Percentiles rank a stretch among this genome's conserved stretches.
These are phyloP conservation scores for Erodium chrysanthum DNA, from an alignment of 441 rosid genomes.

Conservation along the genomic window DNA sequence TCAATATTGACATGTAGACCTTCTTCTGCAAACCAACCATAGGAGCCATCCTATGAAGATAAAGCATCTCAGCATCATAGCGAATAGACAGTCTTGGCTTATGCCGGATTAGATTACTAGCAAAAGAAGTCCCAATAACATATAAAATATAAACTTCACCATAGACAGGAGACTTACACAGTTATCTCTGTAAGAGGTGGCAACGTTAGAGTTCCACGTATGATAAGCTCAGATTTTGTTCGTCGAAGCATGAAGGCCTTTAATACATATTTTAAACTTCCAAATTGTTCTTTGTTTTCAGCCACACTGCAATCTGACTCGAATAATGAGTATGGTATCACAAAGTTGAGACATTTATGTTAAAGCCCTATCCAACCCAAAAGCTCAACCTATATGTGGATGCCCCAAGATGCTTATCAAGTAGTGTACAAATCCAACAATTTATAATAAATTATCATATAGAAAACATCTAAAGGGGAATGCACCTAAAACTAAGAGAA, in stretches of 20 bases:
- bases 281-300: constrained; percentile 36
- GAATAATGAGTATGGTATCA: constrained; percentile 7
- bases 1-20: constrained; percentile 66
- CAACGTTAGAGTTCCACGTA: constrained; percentile 56
- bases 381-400: too few relatives aligned
- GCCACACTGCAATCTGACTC: constrained; percentile 33
- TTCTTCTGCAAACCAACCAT: constrained; percentile 64
- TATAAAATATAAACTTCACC: neutral
- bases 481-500: neutral
- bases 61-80: constrained; percentile 12
- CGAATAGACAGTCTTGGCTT: constrained; percentile 3
- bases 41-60: constrained; percentile 61
- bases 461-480: neutral
- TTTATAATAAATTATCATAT: neutral
- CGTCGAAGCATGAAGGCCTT: constrained; percentile 82
- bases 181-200: constrained; percentile 84
- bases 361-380: too few relatives aligned
- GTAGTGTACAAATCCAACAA: too few relatives aligned
- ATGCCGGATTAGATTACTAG: constrained; percentile 6
- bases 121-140: neutral
- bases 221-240: constrained; percentile 62
- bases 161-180: constrained; percentile 37
- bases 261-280: constrained; percentile 45
- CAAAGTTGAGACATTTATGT: neutral
- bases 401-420: too few relatives aligned